Conservation (phyloP, 768 basidiomycete genomes). For the Lactifluus echinatus region DNA sequence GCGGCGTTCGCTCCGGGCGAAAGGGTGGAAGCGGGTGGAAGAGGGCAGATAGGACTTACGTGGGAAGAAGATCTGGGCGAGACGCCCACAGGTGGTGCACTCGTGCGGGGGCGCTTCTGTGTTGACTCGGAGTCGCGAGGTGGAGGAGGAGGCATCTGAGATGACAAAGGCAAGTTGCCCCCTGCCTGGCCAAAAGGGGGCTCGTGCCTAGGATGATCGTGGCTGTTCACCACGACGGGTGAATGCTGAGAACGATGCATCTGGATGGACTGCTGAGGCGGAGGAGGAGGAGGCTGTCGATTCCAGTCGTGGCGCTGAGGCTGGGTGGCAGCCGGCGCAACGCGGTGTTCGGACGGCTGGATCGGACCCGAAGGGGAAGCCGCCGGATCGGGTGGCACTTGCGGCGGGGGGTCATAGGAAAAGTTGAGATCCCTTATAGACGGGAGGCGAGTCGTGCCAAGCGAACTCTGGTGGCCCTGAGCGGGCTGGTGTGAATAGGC, state of each 20-base stretch:
- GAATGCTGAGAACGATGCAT: slow-evolving; percentile 22
- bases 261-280: slow-evolving; percentile 14
- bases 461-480: slow-evolving; percentile 32
- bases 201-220: slow-evolving; percentile 26
- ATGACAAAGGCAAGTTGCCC: slow-evolving; percentile 16
- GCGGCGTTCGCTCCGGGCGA: neutral
- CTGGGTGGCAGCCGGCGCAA: slow-evolving; percentile 24
- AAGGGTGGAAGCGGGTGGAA: slow-evolving; percentile 9
- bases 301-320: slow-evolving; percentile 30
- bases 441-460: slow-evolving; percentile 47
- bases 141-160: slow-evolving; percentile 20
- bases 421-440: slow-evolving; percentile 72
- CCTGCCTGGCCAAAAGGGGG: slow-evolving; percentile 39
- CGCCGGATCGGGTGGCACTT: slow-evolving; percentile 26
- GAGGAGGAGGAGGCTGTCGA: slow-evolving; percentile 15
- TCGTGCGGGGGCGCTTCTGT: slow-evolving; percentile 37
- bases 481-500: slow-evolving; percentile 42
- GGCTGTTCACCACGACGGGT: slow-evolving; percentile 20
- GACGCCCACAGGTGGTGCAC: slow-evolving; percentile 30
- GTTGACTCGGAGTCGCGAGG: slow-evolving; percentile 30
- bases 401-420: slow-evolving; percentile 31
- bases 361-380: slow-evolving; percentile 26
- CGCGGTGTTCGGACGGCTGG: slow-evolving; percentile 25
- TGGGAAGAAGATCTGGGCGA: slow-evolving; percentile 42
- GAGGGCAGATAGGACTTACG: slow-evolving; percentile 31